Evolutionary conservation across 192 early-diverging fungal genomes (phyloP).

Genomic region (Entomortierella beljakovae): DNA sequence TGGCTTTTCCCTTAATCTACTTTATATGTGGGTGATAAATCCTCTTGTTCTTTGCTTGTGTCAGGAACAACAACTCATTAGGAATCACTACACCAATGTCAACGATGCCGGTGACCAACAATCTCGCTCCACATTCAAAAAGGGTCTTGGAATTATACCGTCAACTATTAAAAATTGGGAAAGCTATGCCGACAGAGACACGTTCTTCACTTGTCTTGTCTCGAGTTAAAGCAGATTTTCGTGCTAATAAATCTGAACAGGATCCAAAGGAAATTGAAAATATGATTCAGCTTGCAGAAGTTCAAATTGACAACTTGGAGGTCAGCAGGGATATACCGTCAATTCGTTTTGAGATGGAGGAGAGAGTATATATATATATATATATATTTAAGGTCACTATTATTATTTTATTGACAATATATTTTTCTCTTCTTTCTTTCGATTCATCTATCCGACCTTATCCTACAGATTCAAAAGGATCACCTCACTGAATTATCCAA

Average conservation of each 20-base stretch:
- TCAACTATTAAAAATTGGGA: conserved; percentile 37
- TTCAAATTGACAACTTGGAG: conserved; percentile 48
- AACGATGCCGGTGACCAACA: background rate
- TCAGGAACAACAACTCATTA: no score
- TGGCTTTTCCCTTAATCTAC: no score
- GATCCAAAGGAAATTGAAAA: conserved; percentile 37
- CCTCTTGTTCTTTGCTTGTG: conserved; percentile 8
- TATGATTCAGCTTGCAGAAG: conserved; percentile 51
- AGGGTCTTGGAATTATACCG: conserved; percentile 32
- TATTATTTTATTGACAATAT: no score
- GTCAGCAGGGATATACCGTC: no score
- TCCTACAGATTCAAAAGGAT: conserved; percentile 41
- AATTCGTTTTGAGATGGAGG: no score
- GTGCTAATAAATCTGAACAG: conserved; percentile 29
- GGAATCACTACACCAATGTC: no score
- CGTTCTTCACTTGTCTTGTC: conserved; percentile 38
- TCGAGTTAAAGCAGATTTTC: conserved; percentile 45
- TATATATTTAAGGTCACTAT: no score
- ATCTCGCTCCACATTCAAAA: conserved; percentile 1
- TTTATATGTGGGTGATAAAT: no score
- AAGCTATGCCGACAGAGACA: conserved; percentile 52
- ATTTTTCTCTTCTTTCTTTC: background rate
- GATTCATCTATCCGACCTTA: background rate
- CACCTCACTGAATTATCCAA: conserved; percentile 45
- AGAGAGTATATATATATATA: no score